Evolutionary conservation across 441 rosid species (phyloP).

Genomic region (Adansonia madagascariensis): DNA sequence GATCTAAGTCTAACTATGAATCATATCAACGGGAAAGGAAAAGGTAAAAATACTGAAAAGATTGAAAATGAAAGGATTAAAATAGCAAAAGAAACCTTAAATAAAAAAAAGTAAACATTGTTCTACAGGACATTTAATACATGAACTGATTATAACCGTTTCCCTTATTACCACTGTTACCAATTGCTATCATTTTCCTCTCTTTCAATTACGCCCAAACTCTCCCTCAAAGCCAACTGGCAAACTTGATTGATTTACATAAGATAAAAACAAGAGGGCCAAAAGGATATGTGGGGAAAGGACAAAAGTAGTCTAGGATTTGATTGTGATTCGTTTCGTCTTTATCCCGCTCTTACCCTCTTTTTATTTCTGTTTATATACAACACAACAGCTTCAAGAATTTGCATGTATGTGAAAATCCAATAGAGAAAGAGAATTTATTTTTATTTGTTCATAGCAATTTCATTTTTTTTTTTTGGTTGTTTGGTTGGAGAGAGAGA

Average conservation of each 20-base stretch:
- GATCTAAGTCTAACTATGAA: neutral
- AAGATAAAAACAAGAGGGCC: slow-evolving; percentile 34
- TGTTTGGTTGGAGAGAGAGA: slow-evolving; percentile 16
- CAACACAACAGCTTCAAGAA: slow-evolving; percentile 15
- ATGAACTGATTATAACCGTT: slow-evolving; percentile 23
- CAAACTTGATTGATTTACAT: slow-evolving; percentile 45
- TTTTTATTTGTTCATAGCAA: neutral
- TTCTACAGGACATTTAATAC: slow-evolving; percentile 23
- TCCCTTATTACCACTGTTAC: slow-evolving; percentile 31
- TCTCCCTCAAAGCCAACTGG: slow-evolving; percentile 49
- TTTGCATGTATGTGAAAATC: neutral
- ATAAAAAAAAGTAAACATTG: neutral
- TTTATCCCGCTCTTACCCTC: slow-evolving; percentile 19
- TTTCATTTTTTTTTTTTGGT: slow-evolving; percentile 18
- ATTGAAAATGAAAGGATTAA: neutral
- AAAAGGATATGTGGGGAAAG: slow-evolving; percentile 31
- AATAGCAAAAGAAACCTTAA: no score
- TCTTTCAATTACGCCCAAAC: slow-evolving; percentile 17
- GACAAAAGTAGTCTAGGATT: slow-evolving; percentile 50
- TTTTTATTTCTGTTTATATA: slow-evolving; percentile 29
- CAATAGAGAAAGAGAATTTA: neutral
- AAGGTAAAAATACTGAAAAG: slow-evolving; percentile 9
- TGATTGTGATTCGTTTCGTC: slow-evolving; percentile 38
- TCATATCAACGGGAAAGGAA: neutral
- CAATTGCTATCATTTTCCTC: slow-evolving; percentile 23